Conservation (phyloP, 257 asterid genomes). For the Solanum chaucha region DNA sequence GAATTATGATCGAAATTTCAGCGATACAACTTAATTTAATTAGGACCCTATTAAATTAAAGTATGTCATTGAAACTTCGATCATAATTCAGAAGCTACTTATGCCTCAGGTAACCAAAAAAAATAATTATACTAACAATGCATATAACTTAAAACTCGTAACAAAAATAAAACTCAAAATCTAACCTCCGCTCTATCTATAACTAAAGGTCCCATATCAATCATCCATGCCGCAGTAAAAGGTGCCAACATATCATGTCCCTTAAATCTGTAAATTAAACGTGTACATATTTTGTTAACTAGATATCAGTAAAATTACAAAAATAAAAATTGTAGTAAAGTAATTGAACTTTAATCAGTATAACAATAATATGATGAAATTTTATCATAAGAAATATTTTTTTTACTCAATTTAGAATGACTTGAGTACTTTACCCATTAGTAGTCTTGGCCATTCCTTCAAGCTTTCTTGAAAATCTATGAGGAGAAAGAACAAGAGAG, state of each 20-base stretch:
- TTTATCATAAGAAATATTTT: not conserved
- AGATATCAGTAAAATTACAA: not conserved
- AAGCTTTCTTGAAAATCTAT: not conserved
- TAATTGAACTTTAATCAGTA: not conserved
- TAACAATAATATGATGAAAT: not conserved
- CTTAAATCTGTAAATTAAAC: conserved; percentile 37
- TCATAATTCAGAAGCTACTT: not conserved
- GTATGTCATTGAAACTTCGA: rapidly evolving
- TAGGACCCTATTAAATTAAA: rapidly evolving
- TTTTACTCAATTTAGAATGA: not conserved
- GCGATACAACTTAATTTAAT: too few species aligned
- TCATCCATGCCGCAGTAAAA: conserved; percentile 86
- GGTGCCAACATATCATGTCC: conserved; percentile 97
- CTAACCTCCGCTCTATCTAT: conserved; percentile 71
- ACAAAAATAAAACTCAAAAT: not conserved
- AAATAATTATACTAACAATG: not conserved
- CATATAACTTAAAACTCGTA: not conserved
- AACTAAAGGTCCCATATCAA: conserved; percentile 57
- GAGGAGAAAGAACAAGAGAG: not conserved
- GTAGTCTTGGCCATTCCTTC: not conserved
- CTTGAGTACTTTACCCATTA: not conserved
- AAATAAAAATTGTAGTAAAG: not conserved
- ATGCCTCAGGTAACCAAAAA: too few species aligned
- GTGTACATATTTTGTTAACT: not conserved
- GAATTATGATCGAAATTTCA: too few species aligned